Evolutionary conservation across 2,329 filamentous ascomycete species (phyloP).

Genomic region (Calonectria hongkongensis): DNA sequence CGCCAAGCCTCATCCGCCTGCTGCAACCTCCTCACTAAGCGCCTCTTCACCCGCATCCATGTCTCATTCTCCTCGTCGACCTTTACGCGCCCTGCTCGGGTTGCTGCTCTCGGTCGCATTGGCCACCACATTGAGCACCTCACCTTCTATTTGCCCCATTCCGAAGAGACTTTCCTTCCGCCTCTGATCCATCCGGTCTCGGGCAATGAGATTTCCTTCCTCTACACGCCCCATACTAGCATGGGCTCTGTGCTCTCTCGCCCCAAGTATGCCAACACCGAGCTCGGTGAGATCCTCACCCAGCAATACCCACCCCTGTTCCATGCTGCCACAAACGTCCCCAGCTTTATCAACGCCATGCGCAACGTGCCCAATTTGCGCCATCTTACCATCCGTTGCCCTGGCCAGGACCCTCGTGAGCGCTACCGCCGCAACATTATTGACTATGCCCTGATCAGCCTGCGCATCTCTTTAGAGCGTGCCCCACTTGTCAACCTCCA

Average conservation of each 20-base stretch:
- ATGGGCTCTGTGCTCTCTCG: conserved; percentile 76
- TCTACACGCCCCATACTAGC: conserved; percentile 86
- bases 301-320: conserved; percentile 93
- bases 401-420: conserved; percentile 80
- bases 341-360: conserved; percentile 87
- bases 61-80: conserved; percentile 83
- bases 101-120: conserved; percentile 85
- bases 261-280: conserved; percentile 86
- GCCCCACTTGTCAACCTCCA: conserved; percentile 79
- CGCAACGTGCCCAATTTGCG: conserved; percentile 80
- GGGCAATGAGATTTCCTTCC: conserved; percentile 85
- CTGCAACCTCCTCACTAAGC: conserved; percentile 80
- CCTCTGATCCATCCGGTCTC: conserved; percentile 87
- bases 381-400: conserved; percentile 85
- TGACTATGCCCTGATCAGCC: conserved; percentile 91
- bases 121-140: conserved; percentile 87
- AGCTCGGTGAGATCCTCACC: conserved; percentile 87
- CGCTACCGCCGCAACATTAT: conserved; percentile 85
- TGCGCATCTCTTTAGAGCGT: conserved; percentile 88
- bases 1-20: conserved; percentile 82
- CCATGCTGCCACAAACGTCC: conserved; percentile 91
- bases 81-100: conserved; percentile 83
- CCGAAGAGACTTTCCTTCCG: conserved; percentile 85
- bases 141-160: conserved; percentile 86
- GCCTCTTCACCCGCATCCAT: conserved; percentile 81